These are phyloP conservation scores for Massospora cicadina DNA, from an alignment of 371 early-diverging fungal species.

Conservation along the genomic window DNA sequence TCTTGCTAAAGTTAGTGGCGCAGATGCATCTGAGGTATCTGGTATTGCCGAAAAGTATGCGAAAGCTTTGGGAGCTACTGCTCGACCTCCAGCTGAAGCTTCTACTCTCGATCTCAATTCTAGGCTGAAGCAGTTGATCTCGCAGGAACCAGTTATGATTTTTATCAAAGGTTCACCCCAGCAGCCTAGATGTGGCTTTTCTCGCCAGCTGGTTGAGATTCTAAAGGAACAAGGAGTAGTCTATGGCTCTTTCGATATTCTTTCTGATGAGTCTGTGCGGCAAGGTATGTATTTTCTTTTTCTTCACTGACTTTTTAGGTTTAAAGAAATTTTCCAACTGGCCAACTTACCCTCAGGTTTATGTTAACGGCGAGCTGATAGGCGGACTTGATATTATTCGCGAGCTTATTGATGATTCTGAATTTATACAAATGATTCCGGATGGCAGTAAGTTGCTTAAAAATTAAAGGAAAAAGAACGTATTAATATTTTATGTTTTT, in stretches of 20 bases:
- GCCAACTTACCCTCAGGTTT: conserved; percentile 84
- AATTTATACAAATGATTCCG: conserved; percentile 46
- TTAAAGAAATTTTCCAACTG: conserved; percentile 72
- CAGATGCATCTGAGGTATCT: conserved; percentile 64
- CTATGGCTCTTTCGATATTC: conserved; percentile 74
- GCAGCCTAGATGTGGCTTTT: conserved; percentile 58
- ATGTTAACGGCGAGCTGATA: conserved; percentile 64
- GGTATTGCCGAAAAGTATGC: conserved; percentile 49
- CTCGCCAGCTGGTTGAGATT: conserved; percentile 46
- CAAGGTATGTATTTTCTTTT: conserved; percentile 29
- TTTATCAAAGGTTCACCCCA: conserved; percentile 89
- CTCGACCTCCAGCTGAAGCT: conserved; percentile 17
- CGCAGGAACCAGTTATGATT: conserved; percentile 57
- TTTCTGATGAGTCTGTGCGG: conserved; percentile 72
- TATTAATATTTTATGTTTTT: too few relatives aligned
- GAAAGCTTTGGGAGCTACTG: conserved; percentile 22
- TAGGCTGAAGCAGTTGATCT: conserved; percentile 45
- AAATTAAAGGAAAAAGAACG: too few relatives aligned
- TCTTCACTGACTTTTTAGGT: conserved; percentile 16
- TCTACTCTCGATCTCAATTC: conserved; percentile 32
- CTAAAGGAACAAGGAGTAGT: conserved; percentile 42
- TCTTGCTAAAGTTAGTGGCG: conserved; percentile 68
- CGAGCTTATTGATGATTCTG: conserved; percentile 60
- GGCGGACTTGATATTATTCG: conserved; percentile 86
- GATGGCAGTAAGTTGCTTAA: conserved; percentile 26